Evolutionary conservation across 441 rosid species (phyloP), one percentile per base, ranked within the genome.

Genomic region (Gossypium davidsonii): DNA sequence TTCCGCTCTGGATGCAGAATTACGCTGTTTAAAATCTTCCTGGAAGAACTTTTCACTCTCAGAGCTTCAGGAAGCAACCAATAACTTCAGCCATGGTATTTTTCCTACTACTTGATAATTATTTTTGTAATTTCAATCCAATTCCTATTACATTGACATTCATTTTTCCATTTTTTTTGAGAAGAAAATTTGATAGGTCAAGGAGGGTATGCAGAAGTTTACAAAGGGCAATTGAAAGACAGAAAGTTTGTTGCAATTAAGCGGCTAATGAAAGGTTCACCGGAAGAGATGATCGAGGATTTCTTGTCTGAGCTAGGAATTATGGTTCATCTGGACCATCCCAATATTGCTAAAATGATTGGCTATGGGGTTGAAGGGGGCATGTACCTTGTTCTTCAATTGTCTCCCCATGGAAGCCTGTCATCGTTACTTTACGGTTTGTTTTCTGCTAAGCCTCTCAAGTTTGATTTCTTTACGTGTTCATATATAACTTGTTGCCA

Each of bases 361-460:
- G 98, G 97, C 0, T 91, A 92, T 64, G 90, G 98, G 23, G 93
- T 94, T 56, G 98, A 92, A 81, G 97, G 96, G 73, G 98, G 97
- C 51, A 91, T 94, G 98, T 90, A 90, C 79, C 91, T 92, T 76
- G 93, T 92, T 77, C 96, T 92, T 79, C 85, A 91, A 71, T 79
- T 92, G 63, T 94, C 98, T 72, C 93, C 92, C 73, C 86, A 88
- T 66, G 98, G 98, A 37, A 91, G 97, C 85, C 84, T 94, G 2
- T 90, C 97, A 15, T 89, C 97, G 68, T 77, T 92, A 52, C 94
- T 94, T 74, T 89, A 94, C 52, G 96, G 98, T 92, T 52, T 31
- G 83, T 58, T 71, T 18, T 21, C 73, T 52, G n/a, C 14, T 3
- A 37, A 17, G 15, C 21, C 77, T 52, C 34, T 3, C 17, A 67